phyloP scores from a whole-genome alignment of 495 filamentous ascomycete species.

The Podospora pseudopauciseta region DNA sequence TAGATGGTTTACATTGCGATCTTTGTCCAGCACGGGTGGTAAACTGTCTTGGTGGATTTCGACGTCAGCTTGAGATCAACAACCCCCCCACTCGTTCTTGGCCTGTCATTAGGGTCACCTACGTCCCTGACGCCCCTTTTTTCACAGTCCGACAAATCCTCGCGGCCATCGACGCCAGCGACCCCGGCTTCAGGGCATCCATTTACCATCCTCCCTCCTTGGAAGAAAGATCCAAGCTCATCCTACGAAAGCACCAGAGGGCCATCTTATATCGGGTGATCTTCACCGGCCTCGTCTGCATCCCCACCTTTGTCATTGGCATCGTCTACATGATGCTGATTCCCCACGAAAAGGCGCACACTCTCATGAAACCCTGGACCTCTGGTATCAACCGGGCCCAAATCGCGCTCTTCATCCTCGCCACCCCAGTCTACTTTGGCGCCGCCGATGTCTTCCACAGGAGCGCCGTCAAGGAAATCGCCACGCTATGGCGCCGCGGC shows the following conservation, averaged over 20 bases:
- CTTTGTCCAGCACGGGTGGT: constrained; percentile 70
- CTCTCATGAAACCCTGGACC: constrained; percentile 66
- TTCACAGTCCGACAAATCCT: constrained; percentile 79
- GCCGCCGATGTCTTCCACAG: constrained; percentile 83
- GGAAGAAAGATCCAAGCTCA: constrained; percentile 74
- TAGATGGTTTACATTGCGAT: constrained; percentile 85
- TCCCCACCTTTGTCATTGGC: constrained; percentile 86
- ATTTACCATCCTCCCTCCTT: constrained; percentile 80
- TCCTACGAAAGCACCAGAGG: constrained; percentile 60
- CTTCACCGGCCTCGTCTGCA: constrained; percentile 67
- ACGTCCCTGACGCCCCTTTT: constrained; percentile 61
- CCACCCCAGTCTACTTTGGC: constrained; percentile 87
- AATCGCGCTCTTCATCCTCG: constrained; percentile 79
- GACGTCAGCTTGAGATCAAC: constrained; percentile 46
- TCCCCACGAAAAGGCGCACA: constrained; percentile 51
- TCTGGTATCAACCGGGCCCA: constrained; percentile 73
- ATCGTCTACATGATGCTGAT: constrained; percentile 89
- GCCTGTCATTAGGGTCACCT: constrained; percentile 68
- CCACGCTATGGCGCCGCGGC: constrained; percentile 72
- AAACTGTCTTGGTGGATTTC: constrained; percentile 37
- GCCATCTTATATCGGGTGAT: constrained; percentile 62
- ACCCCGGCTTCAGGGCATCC: constrained; percentile 60
- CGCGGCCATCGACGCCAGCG: constrained; percentile 57
- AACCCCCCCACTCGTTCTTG: constrained; percentile 41
- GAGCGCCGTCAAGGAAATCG: constrained; percentile 74